phyloP scores from a whole-genome alignment of 2,329 filamentous ascomycete species.

The Thelonectria rubi region DNA sequence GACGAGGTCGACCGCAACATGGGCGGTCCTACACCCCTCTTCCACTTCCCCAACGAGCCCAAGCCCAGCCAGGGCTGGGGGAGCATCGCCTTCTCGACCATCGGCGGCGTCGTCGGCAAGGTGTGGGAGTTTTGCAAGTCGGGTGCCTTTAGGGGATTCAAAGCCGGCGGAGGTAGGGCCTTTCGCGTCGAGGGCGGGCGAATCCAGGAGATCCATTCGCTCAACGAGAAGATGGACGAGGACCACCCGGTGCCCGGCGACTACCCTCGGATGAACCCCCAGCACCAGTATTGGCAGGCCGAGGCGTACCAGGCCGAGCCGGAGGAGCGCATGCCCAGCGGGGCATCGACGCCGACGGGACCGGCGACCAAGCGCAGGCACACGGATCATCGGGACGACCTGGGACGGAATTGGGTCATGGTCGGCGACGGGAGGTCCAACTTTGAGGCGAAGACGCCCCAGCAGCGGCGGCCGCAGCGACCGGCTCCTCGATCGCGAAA shows the following conservation, averaged over 20 bases:
- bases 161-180: slow-evolving; percentile 81
- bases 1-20: slow-evolving; percentile 50
- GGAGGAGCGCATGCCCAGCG: slow-evolving; percentile 45
- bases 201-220: slow-evolving; percentile 33
- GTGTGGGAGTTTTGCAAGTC: slow-evolving; percentile 85
- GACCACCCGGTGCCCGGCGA: slow-evolving; percentile 41
- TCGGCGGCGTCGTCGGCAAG: slow-evolving; percentile 76
- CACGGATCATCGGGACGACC: slow-evolving; percentile 62
- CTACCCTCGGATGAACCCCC: slow-evolving; percentile 46
- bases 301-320: slow-evolving; percentile 26
- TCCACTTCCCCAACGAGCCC: slow-evolving; percentile 44
- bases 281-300: slow-evolving; percentile 22
- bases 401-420: slow-evolving; percentile 77
- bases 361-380: slow-evolving; percentile 64
- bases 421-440: slow-evolving; percentile 56
- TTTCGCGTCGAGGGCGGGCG: slow-evolving; percentile 62
- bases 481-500: slow-evolving; percentile 46
- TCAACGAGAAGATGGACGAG: slow-evolving; percentile 30
- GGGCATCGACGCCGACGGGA: slow-evolving; percentile 53
- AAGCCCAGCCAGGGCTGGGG: slow-evolving; percentile 60
- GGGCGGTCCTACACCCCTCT: slow-evolving; percentile 45
- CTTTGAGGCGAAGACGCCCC: slow-evolving; percentile 37
- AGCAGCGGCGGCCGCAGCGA: slow-evolving; percentile 40
- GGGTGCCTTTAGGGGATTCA: slow-evolving; percentile 82
- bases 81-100: slow-evolving; percentile 66